A percentile compares a stretch with the other conserved stretches of the same genome.
These are phyloP conservation scores for Scutellaria baicalensis DNA, from an alignment of 257 asterid genomes.

Conservation along the genomic window DNA sequence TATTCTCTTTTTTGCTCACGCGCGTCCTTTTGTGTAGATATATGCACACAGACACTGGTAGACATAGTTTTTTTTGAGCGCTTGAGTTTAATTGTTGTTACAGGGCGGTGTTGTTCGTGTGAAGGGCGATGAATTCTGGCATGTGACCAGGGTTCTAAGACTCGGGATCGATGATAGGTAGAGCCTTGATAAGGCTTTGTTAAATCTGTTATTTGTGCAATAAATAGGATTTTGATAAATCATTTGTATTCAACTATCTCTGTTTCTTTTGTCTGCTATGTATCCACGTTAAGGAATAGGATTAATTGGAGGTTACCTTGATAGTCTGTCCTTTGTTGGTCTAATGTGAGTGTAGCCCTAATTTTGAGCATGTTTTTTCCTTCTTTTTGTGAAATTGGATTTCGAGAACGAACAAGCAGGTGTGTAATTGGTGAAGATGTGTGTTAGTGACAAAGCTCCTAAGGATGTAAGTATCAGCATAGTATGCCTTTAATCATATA, in stretches of 20 bases:
- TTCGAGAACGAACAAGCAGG: neutral
- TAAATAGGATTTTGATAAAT: neutral
- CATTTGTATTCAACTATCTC: neutral
- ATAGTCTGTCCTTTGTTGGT: neutral
- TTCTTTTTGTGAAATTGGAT: neutral
- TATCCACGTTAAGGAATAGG: neutral
- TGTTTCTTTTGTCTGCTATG: neutral
- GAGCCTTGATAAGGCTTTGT: neutral
- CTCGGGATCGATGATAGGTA: conserved; percentile 75
- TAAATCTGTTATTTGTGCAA: neutral
- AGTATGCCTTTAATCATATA: neutral
- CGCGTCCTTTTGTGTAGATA: neutral
- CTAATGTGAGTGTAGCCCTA: neutral
- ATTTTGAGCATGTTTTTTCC: neutral
- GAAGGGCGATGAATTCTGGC: conserved; percentile 94
- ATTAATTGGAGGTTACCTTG: neutral
- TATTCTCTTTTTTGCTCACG: neutral
- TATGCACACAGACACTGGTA: neutral
- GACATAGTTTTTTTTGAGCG: conserved; percentile 3
- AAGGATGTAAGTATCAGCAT: neutral
- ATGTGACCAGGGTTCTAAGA: conserved; percentile 84
- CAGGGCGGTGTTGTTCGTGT: conserved; percentile 83
- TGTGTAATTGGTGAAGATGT: neutral
- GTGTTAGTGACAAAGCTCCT: neutral
- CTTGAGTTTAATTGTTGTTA: conserved; percentile 16